phyloP scores from a whole-genome alignment of 352 stramenopile genomes.

The Phytophthora quininea region DNA sequence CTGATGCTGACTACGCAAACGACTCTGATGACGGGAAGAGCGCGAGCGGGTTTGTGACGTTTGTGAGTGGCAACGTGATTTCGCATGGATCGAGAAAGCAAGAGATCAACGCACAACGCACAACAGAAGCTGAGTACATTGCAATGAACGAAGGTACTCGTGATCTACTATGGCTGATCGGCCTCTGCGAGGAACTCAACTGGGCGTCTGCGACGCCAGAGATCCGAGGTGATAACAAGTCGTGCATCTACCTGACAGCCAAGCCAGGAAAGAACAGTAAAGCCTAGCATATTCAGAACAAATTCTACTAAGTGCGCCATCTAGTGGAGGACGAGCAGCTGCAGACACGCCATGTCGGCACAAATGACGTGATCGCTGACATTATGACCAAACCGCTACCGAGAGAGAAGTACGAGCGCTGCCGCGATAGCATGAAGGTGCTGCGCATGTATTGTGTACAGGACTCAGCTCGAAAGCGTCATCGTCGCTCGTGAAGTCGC shows the following conservation, averaged over 20 bases:
- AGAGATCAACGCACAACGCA: constrained; percentile 28
- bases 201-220: neutral
- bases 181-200: neutral
- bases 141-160: constrained; percentile 24
- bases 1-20: constrained; percentile 32
- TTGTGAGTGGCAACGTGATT: constrained; percentile 19
- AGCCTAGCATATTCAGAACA: constrained; percentile 34
- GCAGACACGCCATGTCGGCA: neutral
- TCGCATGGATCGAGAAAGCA: constrained; percentile 32
- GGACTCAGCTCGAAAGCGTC: neutral
- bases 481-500: neutral
- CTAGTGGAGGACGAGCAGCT: neutral
- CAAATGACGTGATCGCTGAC: constrained; percentile 9
- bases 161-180: constrained; percentile 23
- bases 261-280: constrained; percentile 32
- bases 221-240: constrained; percentile 30
- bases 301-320: constrained; percentile 23
- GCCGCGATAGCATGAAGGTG: neutral
- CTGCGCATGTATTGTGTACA: neutral
- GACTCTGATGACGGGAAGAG: constrained; percentile 14
- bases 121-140: constrained; percentile 29
- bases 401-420: neutral
- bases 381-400: constrained; percentile 4
- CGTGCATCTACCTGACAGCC: constrained; percentile 13
- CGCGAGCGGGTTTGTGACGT: constrained; percentile 26